These are phyloP conservation scores for Trametes cinnabarina DNA, from an alignment of 768 basidiomycete species.

Conservation along the genomic window DNA sequence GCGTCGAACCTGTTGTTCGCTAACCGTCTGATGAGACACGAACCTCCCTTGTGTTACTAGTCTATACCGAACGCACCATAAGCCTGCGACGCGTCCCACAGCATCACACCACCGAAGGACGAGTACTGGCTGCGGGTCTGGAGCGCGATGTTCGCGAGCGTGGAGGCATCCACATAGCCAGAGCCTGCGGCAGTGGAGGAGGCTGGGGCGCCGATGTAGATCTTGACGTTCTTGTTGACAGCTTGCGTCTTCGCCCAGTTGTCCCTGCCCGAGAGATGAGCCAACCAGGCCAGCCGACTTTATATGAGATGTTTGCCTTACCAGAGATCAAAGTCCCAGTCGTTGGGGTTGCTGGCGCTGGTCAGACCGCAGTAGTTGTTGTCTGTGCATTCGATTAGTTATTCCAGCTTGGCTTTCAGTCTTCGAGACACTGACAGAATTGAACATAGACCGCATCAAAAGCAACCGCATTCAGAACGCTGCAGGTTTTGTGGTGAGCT, in stretches of 20 bases:
- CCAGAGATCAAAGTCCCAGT: slow-evolving; percentile 58
- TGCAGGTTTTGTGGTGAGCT: neutral
- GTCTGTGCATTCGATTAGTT: slow-evolving; percentile 23
- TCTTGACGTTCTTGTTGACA: slow-evolving; percentile 58
- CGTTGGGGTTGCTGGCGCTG: slow-evolving; percentile 43
- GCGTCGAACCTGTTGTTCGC: slow-evolving; percentile 27
- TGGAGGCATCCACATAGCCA: slow-evolving; percentile 53
- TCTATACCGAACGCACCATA: neutral
- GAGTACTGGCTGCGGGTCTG: slow-evolving; percentile 57
- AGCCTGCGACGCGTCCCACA: slow-evolving; percentile 37
- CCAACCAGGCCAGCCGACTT: neutral
- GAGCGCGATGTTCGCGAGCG: slow-evolving; percentile 46
- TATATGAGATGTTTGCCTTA: slow-evolving; percentile 19
- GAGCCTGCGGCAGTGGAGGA: slow-evolving; percentile 53
- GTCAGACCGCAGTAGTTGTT: slow-evolving; percentile 63
- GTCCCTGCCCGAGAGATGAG: slow-evolving; percentile 42
- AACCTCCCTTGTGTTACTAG: neutral
- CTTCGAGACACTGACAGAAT: slow-evolving; percentile 44
- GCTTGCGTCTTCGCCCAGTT: slow-evolving; percentile 60
- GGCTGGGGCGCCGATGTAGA: slow-evolving; percentile 66
- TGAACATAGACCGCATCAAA: slow-evolving; percentile 79
- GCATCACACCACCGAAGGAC: slow-evolving; percentile 62
- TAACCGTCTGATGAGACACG: neutral
- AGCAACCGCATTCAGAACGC: slow-evolving; percentile 54
- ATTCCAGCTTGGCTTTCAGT: neutral